Conservation (phyloP, 1,139 yeast genomes). For the Pneumocystis carinii region DNA sequence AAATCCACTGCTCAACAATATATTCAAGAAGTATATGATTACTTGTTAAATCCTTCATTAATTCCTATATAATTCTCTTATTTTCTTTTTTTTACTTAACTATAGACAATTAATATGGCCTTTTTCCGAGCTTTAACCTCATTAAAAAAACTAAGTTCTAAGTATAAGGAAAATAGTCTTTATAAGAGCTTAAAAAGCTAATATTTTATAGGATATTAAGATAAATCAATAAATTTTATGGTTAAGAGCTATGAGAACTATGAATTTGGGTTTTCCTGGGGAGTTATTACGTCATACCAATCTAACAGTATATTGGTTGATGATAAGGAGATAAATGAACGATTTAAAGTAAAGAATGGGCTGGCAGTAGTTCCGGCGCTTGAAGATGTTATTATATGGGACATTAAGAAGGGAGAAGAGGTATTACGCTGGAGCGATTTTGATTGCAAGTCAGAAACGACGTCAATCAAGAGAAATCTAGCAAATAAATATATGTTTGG, state of each 20-base stretch:
- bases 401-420: slow-evolving; percentile 69
- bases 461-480: slow-evolving; percentile 14
- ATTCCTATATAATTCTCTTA: not conserved
- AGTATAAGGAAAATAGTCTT: not conserved
- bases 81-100: not conserved
- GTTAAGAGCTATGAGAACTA: not conserved
- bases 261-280: not conserved
- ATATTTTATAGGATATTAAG: not conserved
- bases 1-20: not conserved
- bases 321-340: not conserved
- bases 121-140: not conserved
- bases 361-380: slow-evolving; percentile 66
- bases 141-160: not conserved
- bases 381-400: slow-evolving; percentile 82
- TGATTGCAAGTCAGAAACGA: slow-evolving; percentile 16
- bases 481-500: slow-evolving; percentile 54
- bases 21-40: not conserved
- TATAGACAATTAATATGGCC: not conserved
- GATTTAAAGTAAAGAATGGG: slow-evolving; percentile 29
- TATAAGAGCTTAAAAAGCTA: not conserved
- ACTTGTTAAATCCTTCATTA: not conserved
- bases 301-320: not conserved
- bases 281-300: not conserved
- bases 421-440: slow-evolving; percentile 14
- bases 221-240: not conserved